Base-by-base conservation (phyloP, 768 basidiomycete genomes). In the Lactarius sp. region DNA sequence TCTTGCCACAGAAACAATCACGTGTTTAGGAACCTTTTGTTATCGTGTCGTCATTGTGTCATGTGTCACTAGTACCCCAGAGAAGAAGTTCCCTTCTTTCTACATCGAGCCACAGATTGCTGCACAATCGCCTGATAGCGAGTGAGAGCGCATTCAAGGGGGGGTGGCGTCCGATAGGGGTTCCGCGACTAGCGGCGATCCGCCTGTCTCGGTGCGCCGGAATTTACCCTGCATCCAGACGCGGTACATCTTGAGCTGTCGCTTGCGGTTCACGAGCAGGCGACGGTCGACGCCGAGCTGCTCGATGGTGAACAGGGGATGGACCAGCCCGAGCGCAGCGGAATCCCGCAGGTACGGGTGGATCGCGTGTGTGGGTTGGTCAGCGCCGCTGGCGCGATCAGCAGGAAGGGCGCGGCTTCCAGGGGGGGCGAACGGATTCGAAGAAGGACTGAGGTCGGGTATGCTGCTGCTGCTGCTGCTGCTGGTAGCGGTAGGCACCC, bases 201-300 rank as follows among this genome's bases (percentile, higher is more conserved):
- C 36, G 8, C 50, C 58, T 34, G n/a, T 22, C 39, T 56, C 64
- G 9, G 54, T 52, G 13, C 64, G 64, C 62, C 79, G 77, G 71
- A 93, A 93, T 71, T 87, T 88, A 0, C 84, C 91, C 74, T 95
- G 93, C 86, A 94, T 85, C 93, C 93, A 96, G 0, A 94, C 89
- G 52, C 97, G 80, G 73, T 96, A 98, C 97, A 99, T 99, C 75
- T 96, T 96, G 56, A 97, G 76, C 75, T 94, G 90, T 62, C 92
- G 80, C 76, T 97, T 98, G 52, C 97, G 81, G 71, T 99, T 99
- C 57, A 99, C 87, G 50, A 98, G 79, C 60, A 99, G 75, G 49
- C 97, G 81, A 7, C 94, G 79, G 77, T 99, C 97, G 6, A 94
- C 83, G 2, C 94, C 94, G 2, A 98, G 80, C 70, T 93, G 90